A percentile compares a stretch with the other conserved stretches of the same genome.
These are phyloP conservation scores for Fomitiporia mediterranea DNA, from an alignment of 1,284 basidiomycete genomes.

Conservation along the genomic window DNA sequence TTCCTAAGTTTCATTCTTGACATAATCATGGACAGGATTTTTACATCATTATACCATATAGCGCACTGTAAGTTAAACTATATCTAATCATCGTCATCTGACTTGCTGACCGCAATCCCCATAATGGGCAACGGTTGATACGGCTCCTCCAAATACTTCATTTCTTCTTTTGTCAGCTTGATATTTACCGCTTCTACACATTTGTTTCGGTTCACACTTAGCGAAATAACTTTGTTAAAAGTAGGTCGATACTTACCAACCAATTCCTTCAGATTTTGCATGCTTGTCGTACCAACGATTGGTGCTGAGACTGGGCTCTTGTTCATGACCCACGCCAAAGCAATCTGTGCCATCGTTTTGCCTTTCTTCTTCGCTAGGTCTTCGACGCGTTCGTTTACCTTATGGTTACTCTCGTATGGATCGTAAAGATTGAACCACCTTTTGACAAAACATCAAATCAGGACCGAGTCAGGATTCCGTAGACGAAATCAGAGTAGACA, in stretches of 20 bases:
- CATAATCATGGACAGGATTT: too few species aligned
- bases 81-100: too few species aligned
- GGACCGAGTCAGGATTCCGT: too few species aligned
- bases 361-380: conserved; percentile 48
- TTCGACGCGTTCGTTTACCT: conserved; percentile 32
- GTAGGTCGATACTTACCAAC: conserved; percentile 44
- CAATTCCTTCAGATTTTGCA: conserved; percentile 46
- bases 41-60: too few species aligned
- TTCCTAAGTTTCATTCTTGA: too few species aligned
- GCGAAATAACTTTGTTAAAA: too few species aligned
- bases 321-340: conserved; percentile 46
- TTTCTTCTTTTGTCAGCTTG: conserved; percentile 47
- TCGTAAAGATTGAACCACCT: conserved; percentile 6
- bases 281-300: conserved; percentile 48
- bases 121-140: conserved; percentile 31
- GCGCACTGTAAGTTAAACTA: too few species aligned
- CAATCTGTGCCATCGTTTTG: conserved; percentile 53
- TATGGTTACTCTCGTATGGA: conserved; percentile 10
- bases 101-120: conserved; percentile 20
- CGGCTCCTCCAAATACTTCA: conserved; percentile 39
- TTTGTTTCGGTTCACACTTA: too few species aligned
- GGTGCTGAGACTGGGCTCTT: conserved; percentile 45
- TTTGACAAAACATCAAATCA: too few species aligned
- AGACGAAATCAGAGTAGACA: too few species aligned
- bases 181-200: conserved; percentile 38